A percentile compares a stretch with the other conserved stretches of the same genome.
These are phyloP conservation scores for Colletotrichum noveboracense DNA, from an alignment of 2,329 filamentous ascomycete species.

Conservation along the genomic window DNA sequence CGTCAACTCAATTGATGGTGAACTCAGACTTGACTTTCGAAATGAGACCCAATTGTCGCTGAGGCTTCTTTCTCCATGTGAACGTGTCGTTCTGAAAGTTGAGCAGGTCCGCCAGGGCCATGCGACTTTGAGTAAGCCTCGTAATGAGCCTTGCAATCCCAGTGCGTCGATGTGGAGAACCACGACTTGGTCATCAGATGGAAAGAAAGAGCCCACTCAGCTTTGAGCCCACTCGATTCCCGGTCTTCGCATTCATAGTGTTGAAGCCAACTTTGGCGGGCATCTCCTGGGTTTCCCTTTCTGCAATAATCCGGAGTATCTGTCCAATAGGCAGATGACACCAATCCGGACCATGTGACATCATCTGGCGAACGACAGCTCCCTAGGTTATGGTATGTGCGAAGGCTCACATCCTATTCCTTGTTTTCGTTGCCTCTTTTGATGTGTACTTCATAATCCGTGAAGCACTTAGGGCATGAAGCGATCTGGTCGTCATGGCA, in stretches of 20 bases:
- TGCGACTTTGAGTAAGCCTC: not conserved
- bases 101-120: too few species aligned
- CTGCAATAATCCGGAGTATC: fast-evolving
- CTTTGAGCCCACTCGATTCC: fast-evolving
- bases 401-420: not conserved
- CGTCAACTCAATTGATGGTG: fast-evolving
- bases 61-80: fast-evolving
- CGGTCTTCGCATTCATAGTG: not conserved
- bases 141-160: not conserved
- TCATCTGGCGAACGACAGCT: not conserved
- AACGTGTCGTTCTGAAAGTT: not conserved
- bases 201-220: not conserved
- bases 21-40: fast-evolving
- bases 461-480: not conserved
- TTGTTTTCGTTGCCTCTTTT: not conserved
- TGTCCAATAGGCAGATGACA: fast-evolving
- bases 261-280: not conserved
- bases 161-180: too few species aligned
- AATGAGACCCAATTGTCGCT: fast-evolving
- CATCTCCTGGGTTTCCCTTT: not conserved
- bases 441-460: not conserved
- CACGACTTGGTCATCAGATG: not conserved
- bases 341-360: fast-evolving
- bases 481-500: not conserved
- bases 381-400: not conserved